Conservation (phyloP, 345 rosid species). For the Citrus maxima region DNA sequence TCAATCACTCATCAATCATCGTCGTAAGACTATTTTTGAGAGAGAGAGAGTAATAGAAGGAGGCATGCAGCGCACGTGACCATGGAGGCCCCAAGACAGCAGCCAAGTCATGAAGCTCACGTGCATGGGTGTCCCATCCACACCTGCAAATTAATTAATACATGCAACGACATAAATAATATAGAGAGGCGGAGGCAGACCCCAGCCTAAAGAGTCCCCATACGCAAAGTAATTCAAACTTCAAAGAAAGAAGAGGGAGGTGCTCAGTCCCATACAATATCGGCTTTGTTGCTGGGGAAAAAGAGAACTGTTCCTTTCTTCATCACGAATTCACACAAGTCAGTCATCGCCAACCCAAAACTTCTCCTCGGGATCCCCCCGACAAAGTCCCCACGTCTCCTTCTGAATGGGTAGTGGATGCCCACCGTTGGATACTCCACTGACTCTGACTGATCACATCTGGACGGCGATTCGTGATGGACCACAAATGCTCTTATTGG, state of each 20-base stretch:
- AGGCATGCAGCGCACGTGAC: constrained; percentile 19
- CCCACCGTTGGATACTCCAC: background rate
- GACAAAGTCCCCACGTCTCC: background rate
- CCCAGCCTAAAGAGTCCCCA: background rate
- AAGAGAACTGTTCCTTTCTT: constrained; percentile 16
- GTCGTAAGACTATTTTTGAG: background rate
- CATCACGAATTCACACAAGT: background rate
- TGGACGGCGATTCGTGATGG: background rate
- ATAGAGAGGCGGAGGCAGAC: no score
- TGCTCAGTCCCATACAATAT: background rate
- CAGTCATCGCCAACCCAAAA: background rate
- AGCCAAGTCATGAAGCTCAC: constrained; percentile 18
- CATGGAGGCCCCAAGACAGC: constrained; percentile 15
- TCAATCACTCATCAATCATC: background rate
- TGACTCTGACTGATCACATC: background rate
- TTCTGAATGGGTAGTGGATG: no score
- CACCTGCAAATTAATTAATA: background rate
- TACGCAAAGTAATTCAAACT: background rate
- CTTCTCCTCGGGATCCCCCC: background rate
- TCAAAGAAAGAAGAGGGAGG: background rate
- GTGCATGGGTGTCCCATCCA: constrained; percentile 29
- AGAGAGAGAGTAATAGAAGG: no score
- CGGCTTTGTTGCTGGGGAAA: constrained; percentile 14
- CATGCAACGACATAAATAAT: background rate
- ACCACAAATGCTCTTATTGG: constrained; percentile 8